Evolutionary conservation across 768 basidiomycete genomes (phyloP).

Genomic region (Dacryopinax primogenitus): DNA sequence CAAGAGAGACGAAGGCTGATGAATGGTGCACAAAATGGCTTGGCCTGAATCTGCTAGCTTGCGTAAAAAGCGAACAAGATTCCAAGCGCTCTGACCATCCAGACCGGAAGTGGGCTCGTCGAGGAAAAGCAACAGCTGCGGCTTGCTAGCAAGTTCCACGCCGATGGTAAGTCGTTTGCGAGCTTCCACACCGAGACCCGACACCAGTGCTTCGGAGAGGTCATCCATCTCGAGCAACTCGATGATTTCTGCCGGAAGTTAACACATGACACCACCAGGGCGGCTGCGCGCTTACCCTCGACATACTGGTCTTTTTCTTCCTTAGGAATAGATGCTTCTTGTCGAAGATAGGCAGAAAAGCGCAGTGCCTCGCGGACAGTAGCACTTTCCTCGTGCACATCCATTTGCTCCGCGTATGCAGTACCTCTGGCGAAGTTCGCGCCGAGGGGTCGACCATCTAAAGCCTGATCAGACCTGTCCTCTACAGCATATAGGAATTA

Average conservation of each 20-base stretch:
- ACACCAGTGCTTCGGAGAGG: constrained; percentile 68
- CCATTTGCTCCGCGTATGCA: constrained; percentile 79
- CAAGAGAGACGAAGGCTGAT: constrained; percentile 53
- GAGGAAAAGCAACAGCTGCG: constrained; percentile 48
- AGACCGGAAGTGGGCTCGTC: constrained; percentile 29
- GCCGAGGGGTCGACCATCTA: constrained; percentile 14
- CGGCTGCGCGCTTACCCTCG: constrained; percentile 19
- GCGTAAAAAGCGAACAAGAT: constrained; percentile 30
- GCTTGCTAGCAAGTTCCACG: constrained; percentile 78
- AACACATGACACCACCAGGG: not conserved
- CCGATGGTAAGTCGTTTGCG: constrained; percentile 76
- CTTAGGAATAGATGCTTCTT: constrained; percentile 48
- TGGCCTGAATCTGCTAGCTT: constrained; percentile 33
- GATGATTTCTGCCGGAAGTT: constrained; percentile 49
- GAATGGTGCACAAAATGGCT: constrained; percentile 31
- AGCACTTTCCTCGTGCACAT: constrained; percentile 58
- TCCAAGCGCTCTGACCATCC: constrained; percentile 34
- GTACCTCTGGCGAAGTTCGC: constrained; percentile 28
- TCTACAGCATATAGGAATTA: constrained; percentile 44
- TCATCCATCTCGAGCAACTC: constrained; percentile 77
- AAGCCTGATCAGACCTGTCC: constrained; percentile 38
- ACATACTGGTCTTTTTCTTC: constrained; percentile 64
- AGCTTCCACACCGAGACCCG: constrained; percentile 49
- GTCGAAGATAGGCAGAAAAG: constrained; percentile 69
- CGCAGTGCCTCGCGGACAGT: constrained; percentile 72